These are phyloP conservation scores for Backusella sp. DNA, from an alignment of 192 early-diverging fungal genomes.

Conservation along the genomic window DNA sequence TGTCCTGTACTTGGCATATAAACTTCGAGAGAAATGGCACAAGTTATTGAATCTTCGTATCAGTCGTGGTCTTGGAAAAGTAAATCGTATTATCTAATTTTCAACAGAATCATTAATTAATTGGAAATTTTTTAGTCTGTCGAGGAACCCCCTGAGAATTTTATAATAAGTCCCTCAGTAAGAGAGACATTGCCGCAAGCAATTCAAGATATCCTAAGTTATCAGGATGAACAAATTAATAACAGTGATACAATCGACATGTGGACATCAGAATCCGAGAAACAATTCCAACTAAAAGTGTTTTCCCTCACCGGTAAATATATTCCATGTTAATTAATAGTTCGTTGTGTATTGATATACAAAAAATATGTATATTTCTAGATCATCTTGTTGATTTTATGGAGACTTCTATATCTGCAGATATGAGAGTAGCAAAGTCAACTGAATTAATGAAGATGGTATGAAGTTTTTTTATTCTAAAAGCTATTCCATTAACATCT, in stretches of 20 bases:
- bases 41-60: constrained; percentile 37
- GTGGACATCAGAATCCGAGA: constrained; percentile 20
- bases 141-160: not conserved
- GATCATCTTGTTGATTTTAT: constrained; percentile 33
- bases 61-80: constrained; percentile 15
- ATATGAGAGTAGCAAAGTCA: constrained; percentile 29
- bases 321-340: not conserved
- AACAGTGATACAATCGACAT: not conserved
- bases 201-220: constrained; percentile 27
- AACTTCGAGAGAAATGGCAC: constrained; percentile 52
- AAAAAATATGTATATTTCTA: not conserved
- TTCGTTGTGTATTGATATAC: not conserved
- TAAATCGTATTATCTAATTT: constrained; percentile 11
- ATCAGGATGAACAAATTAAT: constrained; percentile 7
- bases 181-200: constrained; percentile 14
- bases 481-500: not conserved
- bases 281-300: constrained; percentile 18
- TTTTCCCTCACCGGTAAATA: constrained; percentile 18
- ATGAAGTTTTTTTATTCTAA: not conserved
- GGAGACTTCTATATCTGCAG: constrained; percentile 31
- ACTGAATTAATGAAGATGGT: constrained; percentile 39
- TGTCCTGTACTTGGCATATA: constrained; percentile 45
- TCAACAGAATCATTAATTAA: not conserved
- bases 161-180: constrained; percentile 9
- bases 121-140: not conserved